Base-by-base conservation (phyloP, 257 asterid genomes). In the Gentiana straminea region DNA sequence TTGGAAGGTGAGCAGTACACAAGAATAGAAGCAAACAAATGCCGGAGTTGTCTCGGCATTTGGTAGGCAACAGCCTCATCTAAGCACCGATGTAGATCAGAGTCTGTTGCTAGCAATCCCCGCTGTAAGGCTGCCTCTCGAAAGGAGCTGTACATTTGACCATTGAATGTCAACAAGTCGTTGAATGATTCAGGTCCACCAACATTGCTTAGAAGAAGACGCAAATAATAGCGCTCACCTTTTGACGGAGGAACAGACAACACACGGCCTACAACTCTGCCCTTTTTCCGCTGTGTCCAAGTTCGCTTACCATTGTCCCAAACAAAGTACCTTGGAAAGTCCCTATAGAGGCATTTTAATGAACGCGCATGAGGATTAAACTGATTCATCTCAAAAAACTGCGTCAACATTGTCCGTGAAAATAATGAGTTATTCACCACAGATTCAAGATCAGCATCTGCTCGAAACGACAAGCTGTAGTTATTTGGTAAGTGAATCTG, bases 131-230 rank as follows among this genome's bases (percentile, higher is more conserved):
- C 2, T 33, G 57, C 39, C 3, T 54, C 12, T 54, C 45, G 13
- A 6, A 10, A 54, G 3, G 58, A 12, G 2, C 3, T 0, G 0
- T 3, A 1, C 13, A 5, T 0, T 0, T 0, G 1, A 2, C 33
- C 45, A 12, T 35, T 1, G 5, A 54, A 15, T 0, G 13, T 58
- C 1, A 33, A 4, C 5, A 54, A 3, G 4, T 54, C 58, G 0
- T 35, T 24, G 35, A 12, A 36, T 1, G 46, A 54, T 1, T 24
- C 7, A 1, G 51, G 50, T 0, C 10, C 57, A 7, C 1, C 4
- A 0, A 39, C 2, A 9, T 37, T 2, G 0, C 6, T 1, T 0
- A 51, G 6, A 2, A 61, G 3, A 0, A 61, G 0, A 1, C 52
- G 10, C 1, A 61, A 4, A 10, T 50, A 51, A 41, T 51, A 61